Percentiles rank a stretch among this genome's conserved stretches.
Evolutionary conservation across 1,284 basidiomycete species (phyloP).

Genomic region (Ustilago nuda): DNA sequence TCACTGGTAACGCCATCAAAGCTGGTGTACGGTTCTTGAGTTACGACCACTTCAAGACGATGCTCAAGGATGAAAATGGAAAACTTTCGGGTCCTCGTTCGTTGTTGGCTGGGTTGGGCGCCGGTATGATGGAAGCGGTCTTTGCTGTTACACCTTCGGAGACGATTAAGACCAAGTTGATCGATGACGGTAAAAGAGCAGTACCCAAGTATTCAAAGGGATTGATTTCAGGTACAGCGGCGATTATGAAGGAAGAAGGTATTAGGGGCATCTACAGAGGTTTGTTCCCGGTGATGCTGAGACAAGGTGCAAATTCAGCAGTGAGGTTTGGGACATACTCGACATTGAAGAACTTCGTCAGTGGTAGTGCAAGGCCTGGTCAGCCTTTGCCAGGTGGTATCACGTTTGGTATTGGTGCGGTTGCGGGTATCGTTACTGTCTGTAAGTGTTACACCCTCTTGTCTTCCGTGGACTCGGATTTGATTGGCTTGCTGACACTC

Average conservation of each 20-base stretch:
- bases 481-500: background rate
- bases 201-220: conserved; percentile 84
- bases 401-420: conserved; percentile 92
- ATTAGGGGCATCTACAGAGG: conserved; percentile 85
- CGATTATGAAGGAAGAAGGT: conserved; percentile 87
- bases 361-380: conserved; percentile 83
- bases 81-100: conserved; percentile 46
- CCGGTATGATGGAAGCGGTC: conserved; percentile 92
- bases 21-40: conserved; percentile 84
- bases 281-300: conserved; percentile 93
- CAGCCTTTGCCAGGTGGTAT: conserved; percentile 86
- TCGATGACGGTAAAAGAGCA: conserved; percentile 89
- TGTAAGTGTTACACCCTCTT: conserved; percentile 72
- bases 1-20: conserved; percentile 66
- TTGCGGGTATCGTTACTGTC: conserved; percentile 93
- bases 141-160: conserved; percentile 97
- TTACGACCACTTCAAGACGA: conserved; percentile 91
- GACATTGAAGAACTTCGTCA: conserved; percentile 84
- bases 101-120: conserved; percentile 84
- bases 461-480: background rate
- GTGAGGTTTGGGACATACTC: conserved; percentile 96
- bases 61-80: conserved; percentile 77
- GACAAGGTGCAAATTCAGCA: conserved; percentile 96
- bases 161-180: conserved; percentile 99
- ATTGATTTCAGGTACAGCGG: conserved; percentile 84